phyloP scores from a whole-genome alignment of 2,329 filamentous ascomycete species.

The Ceratocystis huliohia region DNA sequence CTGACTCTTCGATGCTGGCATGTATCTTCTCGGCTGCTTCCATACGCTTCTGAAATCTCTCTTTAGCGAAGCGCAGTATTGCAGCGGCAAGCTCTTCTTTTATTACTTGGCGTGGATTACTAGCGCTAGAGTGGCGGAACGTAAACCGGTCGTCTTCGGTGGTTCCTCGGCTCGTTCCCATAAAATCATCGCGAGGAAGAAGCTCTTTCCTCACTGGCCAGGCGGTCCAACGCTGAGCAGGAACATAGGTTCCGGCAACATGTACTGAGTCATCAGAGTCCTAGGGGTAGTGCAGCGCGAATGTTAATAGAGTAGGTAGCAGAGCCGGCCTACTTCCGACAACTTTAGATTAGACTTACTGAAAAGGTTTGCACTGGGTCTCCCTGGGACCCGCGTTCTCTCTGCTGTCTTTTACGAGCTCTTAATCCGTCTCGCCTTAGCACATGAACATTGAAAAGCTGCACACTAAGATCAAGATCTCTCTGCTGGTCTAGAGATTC shows the following conservation, averaged over 20 bases:
- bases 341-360: background rate
- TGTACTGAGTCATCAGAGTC: constrained; percentile 14
- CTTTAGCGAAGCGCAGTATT: constrained; percentile 12
- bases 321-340: background rate
- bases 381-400: constrained; percentile 24
- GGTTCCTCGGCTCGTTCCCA: background rate
- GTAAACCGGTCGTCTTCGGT: constrained; percentile 3
- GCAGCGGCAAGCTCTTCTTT: constrained; percentile 16
- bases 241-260: constrained; percentile 27
- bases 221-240: constrained; percentile 59
- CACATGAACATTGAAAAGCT: constrained; percentile 67
- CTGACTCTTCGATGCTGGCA: constrained; percentile 15
- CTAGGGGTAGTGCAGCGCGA: background rate
- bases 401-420: background rate
- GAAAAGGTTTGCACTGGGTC: constrained; percentile 20
- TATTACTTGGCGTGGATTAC: constrained; percentile 5
- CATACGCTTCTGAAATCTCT: constrained; percentile 9
- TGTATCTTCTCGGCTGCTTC: constrained; percentile 9
- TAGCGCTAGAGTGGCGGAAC: background rate
- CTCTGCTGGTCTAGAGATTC: constrained; percentile 50
- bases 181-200: constrained; percentile 37
- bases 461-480: constrained; percentile 55
- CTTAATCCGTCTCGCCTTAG: constrained; percentile 37
- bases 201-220: constrained; percentile 60
- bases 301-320: background rate